Evolutionary conservation across 208 protist species (phyloP).

Genomic region (Leishmania gerbilli): DNA sequence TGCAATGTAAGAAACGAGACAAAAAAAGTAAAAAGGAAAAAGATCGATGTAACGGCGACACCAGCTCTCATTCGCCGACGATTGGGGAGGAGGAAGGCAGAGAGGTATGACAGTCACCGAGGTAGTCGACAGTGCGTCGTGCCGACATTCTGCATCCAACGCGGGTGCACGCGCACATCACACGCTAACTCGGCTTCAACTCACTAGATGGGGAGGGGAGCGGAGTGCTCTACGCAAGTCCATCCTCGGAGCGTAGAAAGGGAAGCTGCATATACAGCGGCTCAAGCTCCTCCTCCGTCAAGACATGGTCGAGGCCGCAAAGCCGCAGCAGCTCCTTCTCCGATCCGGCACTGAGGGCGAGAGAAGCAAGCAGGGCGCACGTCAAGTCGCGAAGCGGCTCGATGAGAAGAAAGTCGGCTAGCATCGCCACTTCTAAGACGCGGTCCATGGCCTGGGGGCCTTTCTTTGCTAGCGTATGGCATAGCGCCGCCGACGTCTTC

Average conservation of each 20-base stretch:
- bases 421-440: conserved; percentile 79
- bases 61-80: background rate
- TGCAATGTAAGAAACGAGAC: background rate
- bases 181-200: background rate
- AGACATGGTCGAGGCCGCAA: conserved; percentile 46
- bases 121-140: background rate
- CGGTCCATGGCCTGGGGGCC: conserved; percentile 49
- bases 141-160: background rate
- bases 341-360: conserved; percentile 56
- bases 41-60: no score
- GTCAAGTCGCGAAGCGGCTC: conserved; percentile 79
- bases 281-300: conserved; percentile 75
- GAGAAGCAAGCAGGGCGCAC: conserved; percentile 78
- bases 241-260: conserved; percentile 67
- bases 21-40: background rate
- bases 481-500: conserved; percentile 35
- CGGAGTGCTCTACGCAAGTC: conserved; percentile 5
- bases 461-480: conserved; percentile 36
- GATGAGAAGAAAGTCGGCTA: conserved; percentile 88
- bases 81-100: background rate
- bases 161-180: background rate
- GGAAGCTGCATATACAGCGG: conserved; percentile 80
- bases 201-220: background rate
- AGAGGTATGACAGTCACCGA: background rate
- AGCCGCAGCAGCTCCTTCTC: conserved; percentile 77